These are phyloP conservation scores for Bathelium albidoporum DNA, from an alignment of 495 filamentous ascomycete genomes.

Conservation along the genomic window DNA sequence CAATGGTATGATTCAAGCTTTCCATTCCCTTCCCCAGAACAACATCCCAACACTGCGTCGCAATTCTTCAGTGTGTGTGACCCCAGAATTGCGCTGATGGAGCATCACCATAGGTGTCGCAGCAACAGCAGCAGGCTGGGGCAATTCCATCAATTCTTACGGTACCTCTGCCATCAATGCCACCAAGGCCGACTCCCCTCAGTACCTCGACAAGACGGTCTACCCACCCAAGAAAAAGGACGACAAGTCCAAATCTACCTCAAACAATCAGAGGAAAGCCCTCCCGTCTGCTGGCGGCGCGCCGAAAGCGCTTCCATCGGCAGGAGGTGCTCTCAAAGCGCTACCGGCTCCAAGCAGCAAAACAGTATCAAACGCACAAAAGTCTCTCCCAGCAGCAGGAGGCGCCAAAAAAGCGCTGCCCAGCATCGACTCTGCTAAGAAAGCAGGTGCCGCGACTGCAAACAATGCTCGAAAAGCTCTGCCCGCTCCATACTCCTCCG, in stretches of 20 bases:
- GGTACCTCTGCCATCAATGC: conserved; percentile 16
- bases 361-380: background rate
- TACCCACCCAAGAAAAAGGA: conserved; percentile 11
- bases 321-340: conserved; percentile 6
- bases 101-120: conserved; percentile 5
- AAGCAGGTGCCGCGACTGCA: background rate
- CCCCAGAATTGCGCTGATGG: background rate
- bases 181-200: background rate
- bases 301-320: conserved; percentile 8
- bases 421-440: background rate
- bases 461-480: background rate
- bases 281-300: conserved; percentile 4
- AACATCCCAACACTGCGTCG: background rate
- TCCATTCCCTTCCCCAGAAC: background rate
- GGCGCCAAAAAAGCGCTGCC: background rate
- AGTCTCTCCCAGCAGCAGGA: background rate
- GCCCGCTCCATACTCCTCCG: background rate
- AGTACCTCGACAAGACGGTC: background rate
- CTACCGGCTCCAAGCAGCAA: conserved; percentile 2
- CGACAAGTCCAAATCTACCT: conserved; percentile 9
- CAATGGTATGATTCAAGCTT: background rate
- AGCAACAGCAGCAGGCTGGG: conserved; percentile 15
- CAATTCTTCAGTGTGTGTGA: too few relatives aligned
- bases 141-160: conserved; percentile 14
- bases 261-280: conserved; percentile 6